Base-by-base conservation (phyloP, 2,329 filamentous ascomycete species). In the Sclerotinia sclerotiorum region DNA sequence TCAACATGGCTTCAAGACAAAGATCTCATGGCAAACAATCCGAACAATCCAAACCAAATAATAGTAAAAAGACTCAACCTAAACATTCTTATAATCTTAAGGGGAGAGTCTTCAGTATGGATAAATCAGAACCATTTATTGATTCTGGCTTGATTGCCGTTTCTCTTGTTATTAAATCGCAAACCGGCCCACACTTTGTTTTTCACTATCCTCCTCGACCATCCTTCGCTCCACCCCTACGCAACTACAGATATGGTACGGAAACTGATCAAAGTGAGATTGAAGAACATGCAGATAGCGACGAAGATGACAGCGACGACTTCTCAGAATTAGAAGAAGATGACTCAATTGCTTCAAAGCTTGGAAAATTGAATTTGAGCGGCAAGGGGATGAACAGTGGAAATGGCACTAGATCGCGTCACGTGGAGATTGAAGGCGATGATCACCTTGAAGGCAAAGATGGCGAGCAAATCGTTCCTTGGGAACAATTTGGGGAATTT, bases 121-220 rank as follows among this genome's bases (percentile, higher is more conserved):
- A 68, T 29, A 64, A 68, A 51, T 48, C 29, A 10, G 52, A 64
- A 13, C 65, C 65, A 10, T 67, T 65, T 24, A 48, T 73, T 21
- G 84, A 86, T 73, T 82, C 85, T 55, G 85, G 83, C 71, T 82
- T 89, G 60, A 78, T 75, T 56, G 74, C 74, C 19, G 72, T 78
- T 54, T 73, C 74, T 2, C 68, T 78, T 17, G 72, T 76, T 24
- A 75, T 78, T 51, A 72, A 90, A 72, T 91, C 90, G 46, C 88
- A 90, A 72, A 90, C 92, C 74, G 92, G 93, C 21, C 91, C 93
- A 39, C 87, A 88, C 72, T 90, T 95, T 74, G 90, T 95, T 74
- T 97, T 94, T 79, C 92, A 97, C 79, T 95, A 95, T 76, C 93
- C 93, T n/a, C 85, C 88, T 74, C 79, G 81, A 75, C 79, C 83